Evolutionary conservation across 257 asterid genomes (phyloP).

Genomic region (Henckelia pumila): DNA sequence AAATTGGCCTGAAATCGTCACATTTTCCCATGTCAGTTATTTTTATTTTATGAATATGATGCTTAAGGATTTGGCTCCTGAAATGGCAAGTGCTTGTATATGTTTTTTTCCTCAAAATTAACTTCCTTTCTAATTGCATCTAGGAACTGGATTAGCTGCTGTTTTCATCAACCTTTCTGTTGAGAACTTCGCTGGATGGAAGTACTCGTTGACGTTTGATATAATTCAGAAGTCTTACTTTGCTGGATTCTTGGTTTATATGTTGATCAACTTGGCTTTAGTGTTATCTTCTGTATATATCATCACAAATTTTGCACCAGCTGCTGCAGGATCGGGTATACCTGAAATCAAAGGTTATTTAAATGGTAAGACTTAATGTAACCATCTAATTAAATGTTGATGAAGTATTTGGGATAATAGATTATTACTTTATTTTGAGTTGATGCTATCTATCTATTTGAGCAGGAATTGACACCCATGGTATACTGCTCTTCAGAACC

Average conservation of each 20-base stretch:
- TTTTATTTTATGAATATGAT: no score
- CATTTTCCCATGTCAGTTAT: neutral
- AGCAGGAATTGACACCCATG: conserved; percentile 93
- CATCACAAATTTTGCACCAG: conserved; percentile 88
- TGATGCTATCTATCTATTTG: conserved; percentile 21
- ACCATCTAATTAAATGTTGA: conserved; percentile 4
- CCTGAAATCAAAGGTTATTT: conserved; percentile 99
- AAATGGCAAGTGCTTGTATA: neutral
- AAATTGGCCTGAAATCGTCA: neutral
- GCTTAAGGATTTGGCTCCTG: neutral
- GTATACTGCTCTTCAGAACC: conserved; percentile 93
- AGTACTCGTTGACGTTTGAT: conserved; percentile 83
- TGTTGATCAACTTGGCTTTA: conserved; percentile 76
- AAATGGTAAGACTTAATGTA: conserved; percentile 51
- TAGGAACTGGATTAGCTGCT: conserved; percentile 97
- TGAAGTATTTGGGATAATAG: conserved; percentile 6
- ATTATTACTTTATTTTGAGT: conserved; percentile 9
- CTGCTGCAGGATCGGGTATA: conserved; percentile 98
- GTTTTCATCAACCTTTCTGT: conserved; percentile 93
- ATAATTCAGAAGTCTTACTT: conserved; percentile 92
- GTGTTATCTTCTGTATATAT: conserved; percentile 90
- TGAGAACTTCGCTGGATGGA: conserved; percentile 99
- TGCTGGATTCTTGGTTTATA: conserved; percentile 80
- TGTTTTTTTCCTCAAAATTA: neutral
- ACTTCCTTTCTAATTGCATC: conserved; percentile 23